Evolutionary conservation across 1,284 basidiomycete species (phyloP), one percentile per base, ranked within the genome.

Genomic region (Heterobasidion parviporum): DNA sequence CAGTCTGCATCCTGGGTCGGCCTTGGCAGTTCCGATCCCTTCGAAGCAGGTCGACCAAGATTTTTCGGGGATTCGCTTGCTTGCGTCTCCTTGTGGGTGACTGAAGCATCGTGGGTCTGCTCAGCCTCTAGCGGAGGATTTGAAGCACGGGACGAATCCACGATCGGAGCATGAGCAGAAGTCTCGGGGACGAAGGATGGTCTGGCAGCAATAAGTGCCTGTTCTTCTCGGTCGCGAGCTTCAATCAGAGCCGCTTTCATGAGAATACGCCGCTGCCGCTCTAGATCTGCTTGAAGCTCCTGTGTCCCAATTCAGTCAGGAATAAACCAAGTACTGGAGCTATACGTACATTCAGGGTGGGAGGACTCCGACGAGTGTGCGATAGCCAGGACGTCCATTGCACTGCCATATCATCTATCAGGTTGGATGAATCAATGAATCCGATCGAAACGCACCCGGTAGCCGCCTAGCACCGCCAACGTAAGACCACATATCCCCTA

Each of bases 371-470:
- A 32, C 65, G 61, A 1, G 65, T 68, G 48, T 67, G 64, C 3
- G 65, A 62, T 1, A 68, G 54, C 66, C 66, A 68, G 15, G 65
- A 60, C 35, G 59, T 60, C 66, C 65, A 66, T 52, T 68, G 66
- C 6, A 68, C 66, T 67, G 56, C 12, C n/a, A 36, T 53, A 14
- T 6, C 54, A 50, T 54, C 12, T 14, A 36, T 54, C 12, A 38
- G 14, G n/a, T 15, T 47, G 18, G 26, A 48, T 26, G 26, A 26
- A 26, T 26, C 26, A 26, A 26, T 26, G 4, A 26, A 5, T 26
- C 6, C 26, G 26, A 26, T 26, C 26, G 26, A 26, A 26, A 26
- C 26, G 26, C 26, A 26, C 26, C 26, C 26, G 26, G 26, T 26
- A 26, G 26, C 26, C 26, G 26, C 26, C 26, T 26, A 26, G 26